Conservation (phyloP, 176 grass and related monocot genomes). For the Eleusine indica region DNA sequence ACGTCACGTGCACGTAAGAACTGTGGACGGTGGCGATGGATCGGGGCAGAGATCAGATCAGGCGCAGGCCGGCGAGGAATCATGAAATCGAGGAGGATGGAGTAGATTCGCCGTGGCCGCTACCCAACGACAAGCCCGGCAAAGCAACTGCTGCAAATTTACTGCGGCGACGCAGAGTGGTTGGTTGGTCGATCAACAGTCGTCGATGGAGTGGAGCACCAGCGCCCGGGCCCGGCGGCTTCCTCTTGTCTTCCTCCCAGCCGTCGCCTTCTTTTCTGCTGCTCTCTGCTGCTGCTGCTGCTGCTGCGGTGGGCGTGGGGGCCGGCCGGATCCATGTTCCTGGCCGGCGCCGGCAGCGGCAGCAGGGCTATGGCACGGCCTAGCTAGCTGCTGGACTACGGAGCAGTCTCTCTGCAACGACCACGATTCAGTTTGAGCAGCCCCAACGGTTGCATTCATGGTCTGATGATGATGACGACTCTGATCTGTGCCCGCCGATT, state of each 20-base stretch:
- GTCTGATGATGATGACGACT: neutral
- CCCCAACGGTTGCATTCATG: neutral
- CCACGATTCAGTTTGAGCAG: neutral
- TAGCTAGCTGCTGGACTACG: too few relatives aligned
- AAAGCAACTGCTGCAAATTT: constrained; percentile 22
- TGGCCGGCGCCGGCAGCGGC: constrained; percentile 15
- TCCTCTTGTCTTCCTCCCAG: constrained; percentile 39
- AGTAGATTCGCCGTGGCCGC: neutral
- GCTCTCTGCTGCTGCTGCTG: neutral
- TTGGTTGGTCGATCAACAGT: neutral
- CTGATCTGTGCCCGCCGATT: neutral
- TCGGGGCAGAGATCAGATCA: neutral
- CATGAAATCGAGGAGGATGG: neutral
- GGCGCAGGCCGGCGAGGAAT: neutral
- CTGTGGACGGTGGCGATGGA: neutral
- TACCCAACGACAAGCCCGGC: neutral
- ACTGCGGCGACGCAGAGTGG: constrained; percentile 20
- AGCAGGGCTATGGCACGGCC: too few relatives aligned
- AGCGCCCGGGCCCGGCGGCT: neutral
- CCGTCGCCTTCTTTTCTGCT: constrained; percentile 28
- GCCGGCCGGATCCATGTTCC: constrained; percentile 25
- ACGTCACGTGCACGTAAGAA: neutral
- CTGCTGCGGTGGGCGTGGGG: neutral
- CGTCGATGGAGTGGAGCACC: neutral
- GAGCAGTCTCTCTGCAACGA: too few relatives aligned